phyloP scores from a whole-genome alignment of 2,329 filamentous ascomycete genomes.

The Neocatenulostroma microsporum region DNA sequence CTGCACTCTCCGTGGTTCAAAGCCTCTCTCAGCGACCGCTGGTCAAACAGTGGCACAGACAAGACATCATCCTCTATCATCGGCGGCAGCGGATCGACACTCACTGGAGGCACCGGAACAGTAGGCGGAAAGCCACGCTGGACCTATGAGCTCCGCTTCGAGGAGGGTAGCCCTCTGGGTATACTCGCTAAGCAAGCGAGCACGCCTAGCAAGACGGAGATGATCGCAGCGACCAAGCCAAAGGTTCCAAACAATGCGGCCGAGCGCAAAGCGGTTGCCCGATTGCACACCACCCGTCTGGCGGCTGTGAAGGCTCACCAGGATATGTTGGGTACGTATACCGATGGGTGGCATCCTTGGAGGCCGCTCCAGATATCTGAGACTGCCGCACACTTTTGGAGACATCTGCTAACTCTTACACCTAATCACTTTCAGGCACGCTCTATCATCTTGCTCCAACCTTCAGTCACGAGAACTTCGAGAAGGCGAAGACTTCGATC shows the following conservation, averaged over 20 bases:
- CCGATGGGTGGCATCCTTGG: too few relatives aligned
- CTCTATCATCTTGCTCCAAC: background rate
- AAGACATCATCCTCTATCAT: background rate
- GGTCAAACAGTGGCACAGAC: background rate
- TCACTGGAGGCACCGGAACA: background rate
- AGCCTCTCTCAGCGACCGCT: background rate
- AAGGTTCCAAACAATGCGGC: too few relatives aligned
- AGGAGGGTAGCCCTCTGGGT: background rate
- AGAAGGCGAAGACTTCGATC: slow-evolving; percentile 1
- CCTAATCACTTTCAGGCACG: too few relatives aligned
- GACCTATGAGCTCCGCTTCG: background rate
- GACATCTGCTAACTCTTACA: too few relatives aligned
- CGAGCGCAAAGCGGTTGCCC: too few relatives aligned
- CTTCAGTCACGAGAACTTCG: background rate
- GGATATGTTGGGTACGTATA: background rate
- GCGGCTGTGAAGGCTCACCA: background rate
- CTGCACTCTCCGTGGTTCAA: slow-evolving; percentile 1
- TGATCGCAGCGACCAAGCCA: background rate
- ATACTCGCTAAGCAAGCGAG: background rate
- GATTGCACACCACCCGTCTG: background rate
- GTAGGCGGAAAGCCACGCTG: background rate
- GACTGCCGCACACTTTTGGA: too few relatives aligned
- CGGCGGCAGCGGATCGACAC: background rate
- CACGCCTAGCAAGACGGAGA: background rate
- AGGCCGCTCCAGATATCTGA: too few relatives aligned